Base-by-base conservation (phyloP, 2,329 filamentous ascomycete species). In the Ceratocystis papillata region DNA sequence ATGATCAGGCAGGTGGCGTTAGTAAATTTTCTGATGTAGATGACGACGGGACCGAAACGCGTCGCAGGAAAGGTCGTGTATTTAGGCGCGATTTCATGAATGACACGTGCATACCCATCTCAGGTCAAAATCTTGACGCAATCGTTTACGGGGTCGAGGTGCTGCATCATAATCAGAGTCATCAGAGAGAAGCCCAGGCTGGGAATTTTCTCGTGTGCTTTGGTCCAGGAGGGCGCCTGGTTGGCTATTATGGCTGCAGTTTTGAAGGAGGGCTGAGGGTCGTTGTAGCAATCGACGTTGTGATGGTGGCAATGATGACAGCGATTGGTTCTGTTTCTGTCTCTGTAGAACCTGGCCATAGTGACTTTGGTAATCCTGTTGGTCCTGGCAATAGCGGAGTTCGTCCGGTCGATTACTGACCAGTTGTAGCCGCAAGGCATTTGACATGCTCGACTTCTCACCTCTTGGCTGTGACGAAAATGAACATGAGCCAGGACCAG, bases 71-170 rank as follows among this genome's bases (percentile, higher is more conserved):
- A 41, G 37, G 48, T 10, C 6, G 7, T 20, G 55, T 59, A n/a
- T 8, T 59, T 6, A 4, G 15, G 28, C 30, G 15, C 33, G 28
- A n/a, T 15, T 30, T 28, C 33, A 41, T 44, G 17, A 62, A 45
- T 44, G 60, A 50, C 45, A 30, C 22, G 30, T 37, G 48, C 62
- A 41, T 64, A 64, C 62, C 62, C 62, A 64, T 5, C 55, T n/a
- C 57, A 41, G 15, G 55, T 37, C 55, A 5, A 37, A 8, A 12
- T 30, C 45, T 3, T 44, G 45, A 25, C 50, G 46, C 10, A 64
- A 20, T 15, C 62, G 62, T 64, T 64, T 64, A 22, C 30, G 28
- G 15, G 62, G 62, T 12, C 45, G 62, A 12, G 45, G 62, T n/a
- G 61, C 28, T 8, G 30, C 28, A 20, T 59, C 30, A 8, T 30